These are phyloP conservation scores for Podaxis carcinomalis DNA, from an alignment of 768 basidiomycete genomes.

Conservation along the genomic window DNA sequence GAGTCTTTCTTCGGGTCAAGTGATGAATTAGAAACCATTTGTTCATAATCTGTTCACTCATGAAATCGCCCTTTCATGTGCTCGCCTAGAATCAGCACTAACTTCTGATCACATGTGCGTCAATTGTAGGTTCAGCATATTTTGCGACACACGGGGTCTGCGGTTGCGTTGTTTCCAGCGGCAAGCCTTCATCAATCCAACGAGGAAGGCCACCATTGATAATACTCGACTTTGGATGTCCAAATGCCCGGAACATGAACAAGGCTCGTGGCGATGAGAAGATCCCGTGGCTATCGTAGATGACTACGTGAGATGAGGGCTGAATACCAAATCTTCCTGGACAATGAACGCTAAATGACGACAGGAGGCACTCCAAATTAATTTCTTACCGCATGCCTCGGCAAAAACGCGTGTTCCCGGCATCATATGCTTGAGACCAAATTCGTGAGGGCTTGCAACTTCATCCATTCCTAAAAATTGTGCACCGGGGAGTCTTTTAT, in stretches of 20 bases:
- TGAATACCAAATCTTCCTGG: slow-evolving; percentile 68
- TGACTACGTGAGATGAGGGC: slow-evolving; percentile 72
- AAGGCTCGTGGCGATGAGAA: slow-evolving; percentile 91
- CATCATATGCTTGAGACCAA: slow-evolving; percentile 94
- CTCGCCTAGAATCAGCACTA: slow-evolving; percentile 13
- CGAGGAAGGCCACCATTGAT: slow-evolving; percentile 90
- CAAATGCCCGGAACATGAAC: slow-evolving; percentile 93
- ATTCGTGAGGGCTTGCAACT: slow-evolving; percentile 66
- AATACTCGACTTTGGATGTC: slow-evolving; percentile 81
- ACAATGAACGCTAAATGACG: background rate
- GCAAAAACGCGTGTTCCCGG: slow-evolving; percentile 70
- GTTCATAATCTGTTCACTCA: slow-evolving; percentile 59
- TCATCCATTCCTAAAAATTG: slow-evolving; percentile 78
- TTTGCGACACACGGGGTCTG: slow-evolving; percentile 21
- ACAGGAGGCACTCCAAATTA: background rate
- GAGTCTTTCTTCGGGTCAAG: slow-evolving; percentile 38
- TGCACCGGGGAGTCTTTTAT: slow-evolving; percentile 66
- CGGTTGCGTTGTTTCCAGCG: slow-evolving; percentile 39
- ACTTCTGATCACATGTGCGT: slow-evolving; percentile 53
- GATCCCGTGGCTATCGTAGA: slow-evolving; percentile 89
- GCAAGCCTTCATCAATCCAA: slow-evolving; percentile 67
- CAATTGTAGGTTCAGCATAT: slow-evolving; percentile 54
- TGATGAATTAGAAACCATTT: slow-evolving; percentile 70
- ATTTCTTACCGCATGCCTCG: slow-evolving; percentile 67
- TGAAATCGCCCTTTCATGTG: background rate